phyloP scores from a whole-genome alignment of 139 green algal species.

The Chlorokybus atmophyticus region DNA sequence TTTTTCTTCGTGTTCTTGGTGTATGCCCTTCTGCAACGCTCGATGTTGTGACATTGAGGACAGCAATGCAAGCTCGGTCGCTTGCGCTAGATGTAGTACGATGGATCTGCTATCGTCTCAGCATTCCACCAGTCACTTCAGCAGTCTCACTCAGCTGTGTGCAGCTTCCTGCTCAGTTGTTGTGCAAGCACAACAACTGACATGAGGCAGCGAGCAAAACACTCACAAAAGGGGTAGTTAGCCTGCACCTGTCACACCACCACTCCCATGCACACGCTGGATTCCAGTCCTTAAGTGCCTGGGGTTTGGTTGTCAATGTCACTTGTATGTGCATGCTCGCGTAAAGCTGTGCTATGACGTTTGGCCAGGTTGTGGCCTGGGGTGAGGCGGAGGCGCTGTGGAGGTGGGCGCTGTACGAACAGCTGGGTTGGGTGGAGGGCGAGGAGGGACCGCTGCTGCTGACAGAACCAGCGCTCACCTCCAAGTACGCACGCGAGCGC shows the following conservation, averaged over 20 bases:
- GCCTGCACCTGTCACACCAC: neutral
- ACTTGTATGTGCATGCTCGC: neutral
- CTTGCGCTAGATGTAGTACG: no score
- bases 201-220: no score
- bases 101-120: no score
- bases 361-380: conserved; percentile 17
- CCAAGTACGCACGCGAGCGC: conserved; percentile 2
- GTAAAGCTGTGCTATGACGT: conserved; percentile 7
- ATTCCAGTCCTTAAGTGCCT: neutral
- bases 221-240: no score
- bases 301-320: neutral
- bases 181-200: no score
- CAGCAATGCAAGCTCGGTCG: no score
- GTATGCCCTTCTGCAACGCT: neutral
- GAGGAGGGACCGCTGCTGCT: conserved; percentile 21
- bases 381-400: conserved; percentile 27
- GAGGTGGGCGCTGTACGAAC: conserved; percentile 21
- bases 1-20: conserved; percentile 1
- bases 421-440: conserved; percentile 22
- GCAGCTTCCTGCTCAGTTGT: no score
- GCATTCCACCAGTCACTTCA: no score
- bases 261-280: neutral
- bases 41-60: neutral
- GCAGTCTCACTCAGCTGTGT: no score
- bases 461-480: conserved; percentile 12